Conservation (phyloP, 495 filamentous ascomycete species). For the Podospora anserina region DNA sequence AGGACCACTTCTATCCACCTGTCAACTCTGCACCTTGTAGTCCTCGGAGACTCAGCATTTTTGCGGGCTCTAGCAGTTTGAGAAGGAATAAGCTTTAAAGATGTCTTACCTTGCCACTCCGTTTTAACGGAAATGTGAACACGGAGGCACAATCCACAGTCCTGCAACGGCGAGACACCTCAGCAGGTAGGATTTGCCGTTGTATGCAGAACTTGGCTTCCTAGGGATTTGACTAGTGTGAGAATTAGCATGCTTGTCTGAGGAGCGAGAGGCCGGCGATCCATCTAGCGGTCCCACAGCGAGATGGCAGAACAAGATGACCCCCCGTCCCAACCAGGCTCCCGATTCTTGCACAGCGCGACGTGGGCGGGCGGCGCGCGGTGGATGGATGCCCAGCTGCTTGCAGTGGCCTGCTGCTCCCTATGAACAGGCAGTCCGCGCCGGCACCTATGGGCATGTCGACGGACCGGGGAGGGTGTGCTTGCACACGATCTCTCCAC, state of each 20-base stretch:
- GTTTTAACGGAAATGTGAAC: not conserved
- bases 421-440: not conserved
- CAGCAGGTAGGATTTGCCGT: not conserved
- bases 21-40: not conserved
- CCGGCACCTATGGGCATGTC: not conserved
- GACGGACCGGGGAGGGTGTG: not conserved
- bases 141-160: not conserved
- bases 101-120: not conserved
- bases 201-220: not conserved
- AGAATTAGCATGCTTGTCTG: too few relatives aligned
- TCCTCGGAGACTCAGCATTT: not conserved
- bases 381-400: not conserved
- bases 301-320: not conserved
- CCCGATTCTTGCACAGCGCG: not conserved
- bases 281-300: not conserved
- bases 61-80: too few relatives aligned
- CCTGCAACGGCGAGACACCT: not conserved
- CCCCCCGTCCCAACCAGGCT: constrained; percentile 1
- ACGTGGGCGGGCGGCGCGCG: constrained; percentile 2
- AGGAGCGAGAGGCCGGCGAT: not conserved
- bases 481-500: constrained; percentile 3
- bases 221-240: not conserved
- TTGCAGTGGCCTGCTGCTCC: not conserved
- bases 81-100: too few relatives aligned
- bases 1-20: not conserved